phyloP scores from a whole-genome alignment of 2,329 filamentous ascomycete species.

The Neonectria hederae region DNA sequence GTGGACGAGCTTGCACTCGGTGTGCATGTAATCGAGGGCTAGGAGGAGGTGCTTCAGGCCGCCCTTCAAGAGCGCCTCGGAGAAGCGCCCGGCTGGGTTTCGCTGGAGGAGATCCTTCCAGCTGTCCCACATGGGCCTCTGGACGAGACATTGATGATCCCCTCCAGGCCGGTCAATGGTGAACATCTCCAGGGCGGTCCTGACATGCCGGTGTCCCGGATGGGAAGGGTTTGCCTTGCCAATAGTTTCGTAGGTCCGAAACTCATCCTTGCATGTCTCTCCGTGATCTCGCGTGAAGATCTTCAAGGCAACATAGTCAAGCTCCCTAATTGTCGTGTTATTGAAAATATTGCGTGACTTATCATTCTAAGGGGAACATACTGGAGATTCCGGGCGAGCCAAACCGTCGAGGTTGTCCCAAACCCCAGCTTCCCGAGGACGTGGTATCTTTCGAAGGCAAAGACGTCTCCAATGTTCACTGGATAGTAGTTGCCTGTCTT shows the following conservation, averaged over 20 bases:
- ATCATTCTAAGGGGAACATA: conserved; percentile 6
- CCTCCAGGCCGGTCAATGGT: neutral
- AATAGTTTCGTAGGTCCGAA: conserved; percentile 32
- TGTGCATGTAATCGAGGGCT: too few relatives aligned
- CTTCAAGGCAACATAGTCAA: conserved; percentile 26
- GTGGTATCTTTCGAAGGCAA: conserved; percentile 29
- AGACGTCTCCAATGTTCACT: conserved; percentile 33
- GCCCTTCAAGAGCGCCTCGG: too few relatives aligned
- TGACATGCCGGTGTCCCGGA: conserved; percentile 43
- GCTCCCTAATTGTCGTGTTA: neutral
- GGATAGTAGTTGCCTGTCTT: conserved; percentile 33
- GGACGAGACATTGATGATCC: neutral
- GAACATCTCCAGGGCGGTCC: conserved; percentile 46
- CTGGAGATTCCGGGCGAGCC: conserved; percentile 38
- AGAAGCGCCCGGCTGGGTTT: too few relatives aligned
- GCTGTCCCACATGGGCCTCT: too few relatives aligned
- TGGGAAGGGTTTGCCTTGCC: conserved; percentile 38
- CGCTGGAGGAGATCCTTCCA: too few relatives aligned
- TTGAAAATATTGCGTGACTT: neutral
- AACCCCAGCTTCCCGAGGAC: conserved; percentile 37
- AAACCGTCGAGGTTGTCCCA: conserved; percentile 36
- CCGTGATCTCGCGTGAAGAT: conserved; percentile 24
- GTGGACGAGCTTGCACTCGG: too few relatives aligned
- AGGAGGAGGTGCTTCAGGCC: too few relatives aligned
- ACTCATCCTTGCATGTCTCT: conserved; percentile 26